Percentiles rank a stretch among this genome's conserved stretches.
Evolutionary conservation across 2,329 filamentous ascomycete species (phyloP).

Genomic region (Fusarium anguioides): DNA sequence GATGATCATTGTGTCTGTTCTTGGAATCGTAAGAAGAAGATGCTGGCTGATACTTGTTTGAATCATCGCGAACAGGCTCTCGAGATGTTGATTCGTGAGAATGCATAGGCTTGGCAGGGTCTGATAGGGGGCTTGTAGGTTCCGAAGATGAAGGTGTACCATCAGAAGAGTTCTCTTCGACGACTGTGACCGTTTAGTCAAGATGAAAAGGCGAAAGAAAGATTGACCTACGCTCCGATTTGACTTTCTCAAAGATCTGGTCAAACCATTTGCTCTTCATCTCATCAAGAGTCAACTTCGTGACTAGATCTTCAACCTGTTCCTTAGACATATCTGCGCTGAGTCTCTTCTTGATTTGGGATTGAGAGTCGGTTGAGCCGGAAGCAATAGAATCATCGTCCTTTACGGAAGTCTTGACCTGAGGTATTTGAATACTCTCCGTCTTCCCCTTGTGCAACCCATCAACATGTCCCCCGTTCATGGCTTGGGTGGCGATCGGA

Average conservation of each 20-base stretch:
- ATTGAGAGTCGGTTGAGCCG: constrained; percentile 30
- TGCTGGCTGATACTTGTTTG: constrained; percentile 14
- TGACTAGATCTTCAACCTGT: constrained; percentile 41
- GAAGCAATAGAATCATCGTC: constrained; percentile 32
- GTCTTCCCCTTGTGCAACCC: constrained; percentile 16
- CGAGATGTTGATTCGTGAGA: constrained; percentile 15
- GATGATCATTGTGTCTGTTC: not conserved
- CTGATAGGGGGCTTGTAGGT: constrained; percentile 34
- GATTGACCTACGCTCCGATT: constrained; percentile 40
- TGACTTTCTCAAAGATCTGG: constrained; percentile 44
- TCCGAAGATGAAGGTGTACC: constrained; percentile 40
- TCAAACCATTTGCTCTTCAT: constrained; percentile 44
- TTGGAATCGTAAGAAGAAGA: not conserved
- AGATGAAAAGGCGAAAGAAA: not conserved
- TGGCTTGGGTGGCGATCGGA: constrained; percentile 14
- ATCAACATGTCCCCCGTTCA: constrained; percentile 14
- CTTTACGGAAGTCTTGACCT: constrained; percentile 2
- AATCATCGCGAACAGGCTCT: constrained; percentile 37
- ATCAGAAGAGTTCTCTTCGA: constrained; percentile 32
- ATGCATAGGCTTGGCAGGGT: constrained; percentile 10
- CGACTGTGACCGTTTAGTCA: constrained; percentile 20
- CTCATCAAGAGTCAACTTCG: constrained; percentile 41
- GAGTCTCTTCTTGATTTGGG: constrained; percentile 36
- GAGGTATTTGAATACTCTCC: constrained; percentile 36
- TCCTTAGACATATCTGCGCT: constrained; percentile 44